Evolutionary conservation across 768 basidiomycete genomes (phyloP).

Genomic region (Imleria badia): DNA sequence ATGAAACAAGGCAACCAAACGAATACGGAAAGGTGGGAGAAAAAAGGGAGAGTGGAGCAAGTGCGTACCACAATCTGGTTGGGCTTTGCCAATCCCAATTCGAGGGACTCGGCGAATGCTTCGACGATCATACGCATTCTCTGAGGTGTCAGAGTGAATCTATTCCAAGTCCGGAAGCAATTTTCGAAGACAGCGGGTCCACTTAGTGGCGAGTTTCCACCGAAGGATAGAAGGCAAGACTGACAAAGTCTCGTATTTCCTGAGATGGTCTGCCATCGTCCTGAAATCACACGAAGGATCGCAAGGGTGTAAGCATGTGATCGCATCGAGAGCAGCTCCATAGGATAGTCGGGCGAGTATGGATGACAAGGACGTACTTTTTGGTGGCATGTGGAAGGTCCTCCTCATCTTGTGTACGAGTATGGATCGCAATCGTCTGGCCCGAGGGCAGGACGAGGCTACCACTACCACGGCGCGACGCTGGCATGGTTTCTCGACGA

Average conservation of each 20-base stretch:
- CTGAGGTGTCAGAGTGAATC: conserved; percentile 86
- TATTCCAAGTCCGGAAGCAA: conserved; percentile 24
- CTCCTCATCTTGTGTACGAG: conserved; percentile 83
- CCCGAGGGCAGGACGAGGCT: conserved; percentile 71
- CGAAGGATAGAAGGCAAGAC: conserved; percentile 33
- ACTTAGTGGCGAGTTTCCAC: conserved; percentile 1
- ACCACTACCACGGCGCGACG: conserved; percentile 77
- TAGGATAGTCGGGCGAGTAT: not conserved
- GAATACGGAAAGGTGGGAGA: not conserved
- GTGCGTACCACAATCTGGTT: conserved; percentile 84
- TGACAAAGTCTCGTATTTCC: conserved; percentile 85
- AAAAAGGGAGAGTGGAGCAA: not conserved
- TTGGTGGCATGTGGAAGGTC: conserved; percentile 93
- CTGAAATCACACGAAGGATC: conserved; percentile 35
- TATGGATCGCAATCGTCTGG: conserved; percentile 82
- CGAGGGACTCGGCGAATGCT: conserved; percentile 90
- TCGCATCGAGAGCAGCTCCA: not conserved
- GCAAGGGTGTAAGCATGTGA: conserved; percentile 4
- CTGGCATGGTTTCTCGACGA: conserved; percentile 47
- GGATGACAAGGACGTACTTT: conserved; percentile 51
- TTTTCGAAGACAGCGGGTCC: not conserved
- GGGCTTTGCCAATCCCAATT: conserved; percentile 77
- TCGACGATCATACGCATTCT: conserved; percentile 97
- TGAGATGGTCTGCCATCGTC: conserved; percentile 92
- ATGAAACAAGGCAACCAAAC: conserved; percentile 4